phyloP scores from a whole-genome alignment of 225 moss, liverwort and hornwort genomes.

The Polytrichum formosum region DNA sequence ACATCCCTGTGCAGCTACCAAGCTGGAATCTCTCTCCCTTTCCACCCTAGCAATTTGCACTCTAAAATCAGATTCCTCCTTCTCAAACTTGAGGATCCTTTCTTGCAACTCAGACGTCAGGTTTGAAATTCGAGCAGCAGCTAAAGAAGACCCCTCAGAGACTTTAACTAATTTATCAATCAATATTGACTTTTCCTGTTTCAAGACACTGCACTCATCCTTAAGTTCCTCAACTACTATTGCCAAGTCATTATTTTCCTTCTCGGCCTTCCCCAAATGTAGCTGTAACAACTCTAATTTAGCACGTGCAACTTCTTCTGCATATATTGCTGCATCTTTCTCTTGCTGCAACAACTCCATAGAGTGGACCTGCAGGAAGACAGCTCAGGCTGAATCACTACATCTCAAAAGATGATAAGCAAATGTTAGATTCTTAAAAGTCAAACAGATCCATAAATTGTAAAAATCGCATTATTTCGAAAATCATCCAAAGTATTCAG shows the following conservation, averaged over 20 bases:
- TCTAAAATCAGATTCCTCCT: not conserved
- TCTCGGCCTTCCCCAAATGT: conserved; percentile 5
- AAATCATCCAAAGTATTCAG: no score
- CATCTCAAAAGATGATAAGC: no score
- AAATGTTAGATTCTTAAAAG: no score
- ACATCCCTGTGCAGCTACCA: not conserved
- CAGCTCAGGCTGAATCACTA: not conserved
- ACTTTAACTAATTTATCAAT: conserved; percentile 1
- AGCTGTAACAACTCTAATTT: not conserved
- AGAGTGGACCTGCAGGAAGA: conserved; percentile 6
- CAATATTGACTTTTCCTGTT: not conserved
- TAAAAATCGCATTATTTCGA: no score
- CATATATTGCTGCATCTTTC: conserved; percentile 6
- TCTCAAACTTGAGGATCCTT: not conserved
- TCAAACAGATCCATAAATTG: no score
- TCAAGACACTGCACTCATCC: not conserved
- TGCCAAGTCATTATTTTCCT: not conserved
- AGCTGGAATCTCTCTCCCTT: not conserved
- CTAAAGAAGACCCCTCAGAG: not conserved
- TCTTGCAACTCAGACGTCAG: conserved; percentile 3
- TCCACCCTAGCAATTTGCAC: not conserved
- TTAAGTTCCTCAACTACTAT: conserved; percentile 2
- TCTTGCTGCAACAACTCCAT: conserved; percentile 9
- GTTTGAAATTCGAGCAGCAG: not conserved
- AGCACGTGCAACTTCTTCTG: not conserved